These are phyloP conservation scores for Epichloe uncinata DNA, from an alignment of 2,329 filamentous ascomycete genomes.

Conservation along the genomic window DNA sequence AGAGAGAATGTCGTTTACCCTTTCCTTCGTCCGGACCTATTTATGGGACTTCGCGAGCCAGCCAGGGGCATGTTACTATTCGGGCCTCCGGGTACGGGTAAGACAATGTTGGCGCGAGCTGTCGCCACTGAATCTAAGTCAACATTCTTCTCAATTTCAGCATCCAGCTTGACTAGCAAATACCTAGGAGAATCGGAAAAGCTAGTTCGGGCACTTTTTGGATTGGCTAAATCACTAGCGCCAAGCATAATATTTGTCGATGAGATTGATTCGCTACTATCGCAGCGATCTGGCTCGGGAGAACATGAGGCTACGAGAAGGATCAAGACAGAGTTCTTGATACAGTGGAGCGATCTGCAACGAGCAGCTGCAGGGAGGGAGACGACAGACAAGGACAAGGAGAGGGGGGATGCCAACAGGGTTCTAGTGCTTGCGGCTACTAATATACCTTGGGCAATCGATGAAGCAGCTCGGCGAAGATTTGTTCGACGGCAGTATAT, in stretches of 20 bases:
- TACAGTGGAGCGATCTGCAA: conserved; percentile 92
- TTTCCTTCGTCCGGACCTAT: conserved; percentile 86
- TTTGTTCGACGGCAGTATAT: conserved; percentile 96
- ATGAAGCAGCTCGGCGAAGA: conserved; percentile 79
- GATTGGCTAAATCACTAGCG: conserved; percentile 74
- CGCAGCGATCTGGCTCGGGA: conserved; percentile 65
- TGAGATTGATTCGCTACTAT: conserved; percentile 90
- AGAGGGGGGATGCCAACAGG: conserved; percentile 67
- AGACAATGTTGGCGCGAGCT: conserved; percentile 87
- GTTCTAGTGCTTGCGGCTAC: conserved; percentile 92
- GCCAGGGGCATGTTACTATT: conserved; percentile 93
- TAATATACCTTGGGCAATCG: conserved; percentile 94
- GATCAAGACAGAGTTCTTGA: conserved; percentile 95
- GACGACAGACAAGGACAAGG: conserved; percentile 49
- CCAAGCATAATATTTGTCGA: conserved; percentile 98
- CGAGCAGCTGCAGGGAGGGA: conserved; percentile 82
- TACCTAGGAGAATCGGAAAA: conserved; percentile 96
- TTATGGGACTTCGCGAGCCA: conserved; percentile 88
- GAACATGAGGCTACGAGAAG: conserved; percentile 88
- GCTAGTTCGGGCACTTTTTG: conserved; percentile 82
- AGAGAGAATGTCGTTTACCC: conserved; percentile 97
- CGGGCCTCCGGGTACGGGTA: conserved; percentile 92
- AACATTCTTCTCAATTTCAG: conserved; percentile 94
- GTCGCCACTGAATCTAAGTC: conserved; percentile 91
- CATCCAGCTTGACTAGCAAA: conserved; percentile 87